Evolutionary conservation across 352 stramenopile species (phyloP), one percentile per base, ranked within the genome.

Genomic region (Phytopythium cucurbitacearum): DNA sequence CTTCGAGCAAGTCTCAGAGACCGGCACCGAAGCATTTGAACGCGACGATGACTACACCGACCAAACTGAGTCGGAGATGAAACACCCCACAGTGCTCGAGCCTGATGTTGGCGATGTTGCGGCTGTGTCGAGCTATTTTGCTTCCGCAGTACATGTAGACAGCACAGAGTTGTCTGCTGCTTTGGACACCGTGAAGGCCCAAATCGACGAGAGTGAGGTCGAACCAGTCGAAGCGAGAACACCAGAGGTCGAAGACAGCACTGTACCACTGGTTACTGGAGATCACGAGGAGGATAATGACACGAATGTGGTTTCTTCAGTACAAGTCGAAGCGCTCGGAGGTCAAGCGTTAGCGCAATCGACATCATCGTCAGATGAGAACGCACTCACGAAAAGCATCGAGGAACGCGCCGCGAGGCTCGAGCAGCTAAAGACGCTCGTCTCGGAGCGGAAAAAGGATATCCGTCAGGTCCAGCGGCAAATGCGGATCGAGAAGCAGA

Each of bases 351-450:
- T 28, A 28, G 36, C 12, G 0, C 47, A 53, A 0, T 53, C 47
- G 5, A 43, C 12, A 5, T 52, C 35, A 34, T 52, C 47, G 21
- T 53, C 36, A 36, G 61, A 71, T 49, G 73, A 76, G 4, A 76
- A 81, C 21, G 43, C 61, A 6, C 47, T 87, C 7, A 71, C 66
- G 3, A 85, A 80, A 15, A 91, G 77, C 53, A 85, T 91, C 49
- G 75, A 91, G 48, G 77, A 82, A 51, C 71, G 85, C 48, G 67
- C 47, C 2, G 62, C 70, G 41, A 63, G 78, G 2, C 59, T 89
- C 28, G 64, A 83, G 35, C 35, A 54, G n/a, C 59, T 91, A 28
- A 82, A 67, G 13, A 44, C 65, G 13, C 48, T 57, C 34, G 75
- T 91, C 50, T 43, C 71, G 16, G 53, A 57, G 11, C 71, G 76